Base-by-base conservation (phyloP, 768 basidiomycete species). In the Saitozyma podzolica region DNA sequence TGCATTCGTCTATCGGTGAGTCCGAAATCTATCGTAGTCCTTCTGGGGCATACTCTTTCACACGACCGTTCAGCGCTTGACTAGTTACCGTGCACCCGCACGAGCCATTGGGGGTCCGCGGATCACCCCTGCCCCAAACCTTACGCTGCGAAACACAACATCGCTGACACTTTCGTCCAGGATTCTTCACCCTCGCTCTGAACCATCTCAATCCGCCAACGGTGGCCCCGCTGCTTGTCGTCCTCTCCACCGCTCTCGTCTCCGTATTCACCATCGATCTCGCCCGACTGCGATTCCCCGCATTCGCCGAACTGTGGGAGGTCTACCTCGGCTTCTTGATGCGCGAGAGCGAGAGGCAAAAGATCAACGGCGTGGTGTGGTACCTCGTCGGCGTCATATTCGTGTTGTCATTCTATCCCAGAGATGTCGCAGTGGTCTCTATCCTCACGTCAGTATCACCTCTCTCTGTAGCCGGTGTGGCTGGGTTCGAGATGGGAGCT, bases 1-100 rank as follows among this genome's bases (percentile, higher is more conserved):
- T 96, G 50, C 93, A 96, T 79, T 89, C 89, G 11, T 90, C 89
- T 4, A 95, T 95, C 63, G 92, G 92, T 91, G 47, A 40, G 87
- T 83, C 56, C 61, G 11, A 11, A 17, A n/a, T n/a, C n/a, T n/a
- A n/a, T n/a, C n/a, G n/a, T n/a, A n/a, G n/a, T n/a, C n/a, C n/a
- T n/a, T n/a, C n/a, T 47, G 45, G 11, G 6, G 13, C 45, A 17
- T 6, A 3, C n/a, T 2, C 13, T 47, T 2, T 11, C n/a, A 6
- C n/a, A 6, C n/a, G 45, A 17, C 6, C 13, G 13, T 47, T 11
- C 3, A 11, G 45, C 45, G 45, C 45, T 6, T 47, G 29, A 29
- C 29, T 29, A 29, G 29, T 29, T 5, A 5, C 29, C 29, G 29
- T 29, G 29, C 29, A 29, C 29, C 29, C 29, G 29, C 29, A 29